These are phyloP conservation scores for Globisporangium takayamanum DNA, from an alignment of 352 stramenopile species.

Conservation along the genomic window DNA sequence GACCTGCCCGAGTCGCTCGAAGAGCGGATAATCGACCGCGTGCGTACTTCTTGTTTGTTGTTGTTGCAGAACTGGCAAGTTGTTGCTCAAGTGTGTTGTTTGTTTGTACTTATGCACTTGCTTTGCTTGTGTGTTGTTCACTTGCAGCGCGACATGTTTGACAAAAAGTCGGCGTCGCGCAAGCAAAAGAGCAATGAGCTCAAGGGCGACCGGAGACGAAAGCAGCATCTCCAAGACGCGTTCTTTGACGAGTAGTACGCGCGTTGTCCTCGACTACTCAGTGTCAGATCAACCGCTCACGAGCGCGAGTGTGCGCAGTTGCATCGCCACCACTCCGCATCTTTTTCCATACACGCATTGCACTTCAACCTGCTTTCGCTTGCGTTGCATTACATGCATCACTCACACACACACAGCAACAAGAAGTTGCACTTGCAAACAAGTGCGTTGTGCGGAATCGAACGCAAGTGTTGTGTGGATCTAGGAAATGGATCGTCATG, in stretches of 20 bases:
- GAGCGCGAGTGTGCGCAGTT: too few relatives aligned
- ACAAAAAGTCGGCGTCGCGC: constrained; percentile 70
- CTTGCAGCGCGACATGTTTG: constrained; percentile 62
- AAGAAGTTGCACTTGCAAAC: too few relatives aligned
- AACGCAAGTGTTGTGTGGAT: too few relatives aligned
- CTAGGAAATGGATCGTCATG: too few relatives aligned
- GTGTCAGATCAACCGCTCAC: not conserved
- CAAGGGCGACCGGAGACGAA: constrained; percentile 68
- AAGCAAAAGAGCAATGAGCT: constrained; percentile 81
- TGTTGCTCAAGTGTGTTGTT: not conserved
- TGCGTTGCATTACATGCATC: too few relatives aligned
- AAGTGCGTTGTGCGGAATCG: too few relatives aligned
- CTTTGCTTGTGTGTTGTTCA: not conserved
- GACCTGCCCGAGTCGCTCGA: constrained; percentile 75
- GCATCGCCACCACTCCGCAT: too few relatives aligned
- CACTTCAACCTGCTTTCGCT: too few relatives aligned
- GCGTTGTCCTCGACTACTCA: not conserved
- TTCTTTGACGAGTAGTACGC: constrained; percentile 51
- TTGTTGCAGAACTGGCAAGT: not conserved
- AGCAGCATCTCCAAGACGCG: constrained; percentile 70
- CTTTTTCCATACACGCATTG: too few relatives aligned
- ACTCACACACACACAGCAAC: too few relatives aligned
- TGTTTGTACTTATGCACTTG: not conserved
- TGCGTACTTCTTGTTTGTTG: constrained; percentile 21
- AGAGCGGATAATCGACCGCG: constrained; percentile 60